Evolutionary conservation across 164 flowering plant genomes (phyloP).

Genomic region (grape (Vitis vinifera)): ASM3070453v1 NC_081821.1:1453001-1453500

Average conservation of each 20-base stretch:
- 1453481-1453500: constrained; percentile 81
- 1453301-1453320: constrained; percentile 86
- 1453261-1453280: constrained; percentile 15
- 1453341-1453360: constrained; percentile 76
- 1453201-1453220: not conserved
- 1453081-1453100: too few species aligned
- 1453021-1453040: not conserved
- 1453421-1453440: constrained; percentile 87
- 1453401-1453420: constrained; percentile 83
- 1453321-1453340: constrained; percentile 88
- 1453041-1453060: not conserved
- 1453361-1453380: constrained; percentile 75
- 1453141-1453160: too few species aligned
- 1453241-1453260: not conserved
- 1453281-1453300: constrained; percentile 86
- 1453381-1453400: constrained; percentile 79
- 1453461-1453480: constrained; percentile 81
- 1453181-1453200: too few species aligned
- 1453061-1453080: not conserved
- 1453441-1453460: constrained; percentile 38
- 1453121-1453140: too few species aligned
- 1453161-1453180: too few species aligned
- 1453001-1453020: too few species aligned
- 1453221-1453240: not conserved
- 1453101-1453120: too few species aligned